Base-by-base conservation (phyloP, 176 grass and related monocot species). In the Paspalum vaginatum region DNA sequence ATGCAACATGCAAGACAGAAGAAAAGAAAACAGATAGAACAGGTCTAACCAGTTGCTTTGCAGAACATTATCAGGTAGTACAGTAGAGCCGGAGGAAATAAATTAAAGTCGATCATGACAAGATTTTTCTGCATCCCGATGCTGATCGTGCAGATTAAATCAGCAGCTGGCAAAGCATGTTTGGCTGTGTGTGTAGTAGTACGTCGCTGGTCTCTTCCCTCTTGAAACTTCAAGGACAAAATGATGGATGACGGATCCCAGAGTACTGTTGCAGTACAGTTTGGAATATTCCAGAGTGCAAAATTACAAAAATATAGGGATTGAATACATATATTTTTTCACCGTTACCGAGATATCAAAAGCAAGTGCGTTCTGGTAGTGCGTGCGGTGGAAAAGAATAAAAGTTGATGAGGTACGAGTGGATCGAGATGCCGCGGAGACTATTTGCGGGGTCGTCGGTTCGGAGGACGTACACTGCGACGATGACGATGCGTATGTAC, bases 261-360 rank as follows among this genome's bases (percentile, higher is more conserved):
- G 40, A 32, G 40, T 22, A 83, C 80, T 83, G 57, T 66, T 65
- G 57, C 14, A 66, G 42, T 32, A 83, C 74, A 87, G 73, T 59
- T 73, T 41, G 49, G 55, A 83, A 79, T 83, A 88, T 79, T 83
- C 80, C 24, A 27, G 40, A 51, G 26, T 51, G 61, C 43, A 71
- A 63, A 77, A 37, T 20, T 38, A 56, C 32, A 40, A 37, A 11
- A 49, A 1, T 1, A 48, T 10, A 65, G 16, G 5, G 39, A 17
- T 4, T 38, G 61, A 57, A 57, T 10, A 57, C n/a, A 8, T 18
- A 10, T 11, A 11, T 37, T 52, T 45, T 45, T 70, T 70, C 72
- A 87, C 54, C 62, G 11, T 81, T 87, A 22, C 70, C 70, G 7
- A 75, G 78, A 81, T 14, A 70, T 37, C 61, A 25, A 50, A 17